Percentiles rank a stretch among this genome's conserved stretches.
phyloP scores from a whole-genome alignment of 768 basidiomycete species.

The Trametes meyenii region DNA sequence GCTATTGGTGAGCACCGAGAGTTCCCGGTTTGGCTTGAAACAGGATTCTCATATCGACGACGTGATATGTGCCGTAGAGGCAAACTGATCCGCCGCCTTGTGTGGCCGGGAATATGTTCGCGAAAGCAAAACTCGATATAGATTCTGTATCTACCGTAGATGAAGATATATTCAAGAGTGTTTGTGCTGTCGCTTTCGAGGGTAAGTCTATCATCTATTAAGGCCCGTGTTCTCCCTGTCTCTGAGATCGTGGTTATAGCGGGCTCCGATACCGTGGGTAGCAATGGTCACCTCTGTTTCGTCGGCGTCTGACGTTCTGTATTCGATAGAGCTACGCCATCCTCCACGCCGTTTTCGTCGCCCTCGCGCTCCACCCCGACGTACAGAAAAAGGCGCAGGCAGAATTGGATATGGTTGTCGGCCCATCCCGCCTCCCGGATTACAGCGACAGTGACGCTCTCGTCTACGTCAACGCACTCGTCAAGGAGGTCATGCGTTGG shows the following conservation, averaged over 20 bases:
- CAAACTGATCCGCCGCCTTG: background rate
- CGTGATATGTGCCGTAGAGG: too few species aligned
- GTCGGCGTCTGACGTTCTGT: background rate
- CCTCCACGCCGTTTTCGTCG: background rate
- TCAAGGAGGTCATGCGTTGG: conserved; percentile 22
- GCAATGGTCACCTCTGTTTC: background rate
- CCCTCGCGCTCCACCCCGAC: conserved; percentile 24
- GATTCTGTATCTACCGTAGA: background rate
- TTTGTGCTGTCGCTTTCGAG: conserved; percentile 1
- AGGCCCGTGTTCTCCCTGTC: conserved; percentile 6
- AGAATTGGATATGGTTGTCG: conserved; percentile 19
- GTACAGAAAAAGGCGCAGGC: conserved; percentile 26
- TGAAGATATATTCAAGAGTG: background rate
- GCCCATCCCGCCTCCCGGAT: conserved; percentile 13
- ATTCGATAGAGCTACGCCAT: background rate
- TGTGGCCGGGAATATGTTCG: background rate
- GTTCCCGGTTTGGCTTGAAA: background rate
- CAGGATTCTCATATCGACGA: too few species aligned
- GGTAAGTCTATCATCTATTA: background rate
- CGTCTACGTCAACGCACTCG: conserved; percentile 15
- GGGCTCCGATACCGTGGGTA: background rate
- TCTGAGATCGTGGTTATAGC: background rate
- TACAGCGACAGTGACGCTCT: conserved; percentile 10
- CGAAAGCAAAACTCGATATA: background rate
- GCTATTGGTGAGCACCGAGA: background rate